phyloP scores from a whole-genome alignment of 208 protist genomes.

The Trypanosoma congolense region DNA sequence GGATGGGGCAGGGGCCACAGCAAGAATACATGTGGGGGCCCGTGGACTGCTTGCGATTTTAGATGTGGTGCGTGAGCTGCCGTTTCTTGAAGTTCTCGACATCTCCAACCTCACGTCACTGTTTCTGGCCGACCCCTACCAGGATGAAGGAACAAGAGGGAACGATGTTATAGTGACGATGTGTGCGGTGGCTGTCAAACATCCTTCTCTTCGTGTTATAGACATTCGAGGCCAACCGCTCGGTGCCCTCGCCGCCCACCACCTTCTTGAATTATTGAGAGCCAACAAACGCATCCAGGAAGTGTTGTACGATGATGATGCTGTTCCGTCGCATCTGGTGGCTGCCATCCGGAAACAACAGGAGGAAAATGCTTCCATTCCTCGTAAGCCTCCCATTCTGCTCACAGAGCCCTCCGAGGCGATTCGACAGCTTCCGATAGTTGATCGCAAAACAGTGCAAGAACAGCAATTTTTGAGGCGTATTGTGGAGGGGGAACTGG shows the following conservation, averaged over 20 bases:
- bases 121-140: conserved; percentile 47
- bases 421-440: conserved; percentile 22
- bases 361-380: conserved; percentile 19
- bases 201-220: conserved; percentile 35
- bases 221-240: conserved; percentile 46
- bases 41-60: conserved; percentile 59
- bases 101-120: conserved; percentile 57
- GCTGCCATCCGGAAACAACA: conserved; percentile 27
- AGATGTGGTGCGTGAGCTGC: conserved; percentile 53
- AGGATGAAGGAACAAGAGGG: conserved; percentile 21
- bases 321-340: conserved; percentile 30
- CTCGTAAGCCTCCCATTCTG: conserved; percentile 11
- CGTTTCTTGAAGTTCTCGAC: conserved; percentile 47
- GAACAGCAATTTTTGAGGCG: conserved; percentile 63
- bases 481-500: conserved; percentile 36
- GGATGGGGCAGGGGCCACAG: not conserved
- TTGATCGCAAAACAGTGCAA: conserved; percentile 64
- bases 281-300: conserved; percentile 22
- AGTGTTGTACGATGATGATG: conserved; percentile 24
- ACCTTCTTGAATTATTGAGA: conserved; percentile 30
- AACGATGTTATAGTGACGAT: conserved; percentile 52
- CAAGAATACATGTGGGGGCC: conserved; percentile 43
- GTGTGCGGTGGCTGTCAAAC: conserved; percentile 28
- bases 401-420: conserved; percentile 15
- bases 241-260: conserved; percentile 38